Conservation (phyloP, 176 grass and related monocot species). For the Lolium perenne region DNA sequence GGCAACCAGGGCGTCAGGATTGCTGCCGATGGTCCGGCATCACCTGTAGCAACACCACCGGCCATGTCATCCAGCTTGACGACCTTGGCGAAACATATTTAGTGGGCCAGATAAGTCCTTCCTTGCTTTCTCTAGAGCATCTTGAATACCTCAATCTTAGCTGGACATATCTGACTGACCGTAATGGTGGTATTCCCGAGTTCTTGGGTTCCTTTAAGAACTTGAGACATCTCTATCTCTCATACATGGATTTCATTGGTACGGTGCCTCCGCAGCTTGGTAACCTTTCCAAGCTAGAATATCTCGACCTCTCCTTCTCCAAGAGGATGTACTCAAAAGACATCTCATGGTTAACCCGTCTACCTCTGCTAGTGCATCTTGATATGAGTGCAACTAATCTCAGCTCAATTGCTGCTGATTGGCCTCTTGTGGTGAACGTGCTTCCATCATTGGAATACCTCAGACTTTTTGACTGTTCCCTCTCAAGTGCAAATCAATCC, state of each 20-base stretch:
- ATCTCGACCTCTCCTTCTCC: background rate
- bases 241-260: background rate
- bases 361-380: background rate
- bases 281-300: slow-evolving; percentile 21
- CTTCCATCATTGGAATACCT: background rate
- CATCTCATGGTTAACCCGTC: background rate
- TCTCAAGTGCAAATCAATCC: background rate
- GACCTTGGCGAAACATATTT: background rate
- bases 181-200: background rate
- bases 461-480: background rate
- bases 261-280: slow-evolving; percentile 1
- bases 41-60: slow-evolving; percentile 5
- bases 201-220: slow-evolving; percentile 41
- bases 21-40: slow-evolving; percentile 60
- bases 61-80: slow-evolving; percentile 4
- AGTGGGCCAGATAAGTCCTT: slow-evolving; percentile 37
- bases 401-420: background rate
- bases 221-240: slow-evolving; percentile 36
- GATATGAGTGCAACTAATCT: background rate
- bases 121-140: slow-evolving; percentile 37
- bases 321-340: background rate
- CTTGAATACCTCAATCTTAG: slow-evolving; percentile 36
- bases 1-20: background rate
- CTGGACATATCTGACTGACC: fast-evolving
- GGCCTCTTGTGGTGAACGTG: background rate